Evolutionary conservation across 768 basidiomycete genomes (phyloP), one percentile per base, ranked within the genome.

Genomic region (Tylopilus sp.): DNA sequence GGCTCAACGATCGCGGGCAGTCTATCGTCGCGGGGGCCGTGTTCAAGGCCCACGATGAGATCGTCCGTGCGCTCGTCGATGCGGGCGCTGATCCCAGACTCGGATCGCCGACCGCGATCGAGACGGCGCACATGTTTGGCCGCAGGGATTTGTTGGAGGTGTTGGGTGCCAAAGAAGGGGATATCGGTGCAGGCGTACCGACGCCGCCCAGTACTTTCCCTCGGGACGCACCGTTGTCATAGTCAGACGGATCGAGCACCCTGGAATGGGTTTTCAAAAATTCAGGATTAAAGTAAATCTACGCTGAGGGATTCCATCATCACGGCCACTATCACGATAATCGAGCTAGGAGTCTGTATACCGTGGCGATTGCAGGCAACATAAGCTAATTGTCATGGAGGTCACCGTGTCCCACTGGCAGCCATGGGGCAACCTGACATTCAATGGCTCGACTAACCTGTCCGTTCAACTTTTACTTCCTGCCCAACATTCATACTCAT

Each of bases 1-100:
- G 81, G 12, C 62, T 82, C 46, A 92, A 92, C 66, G 87, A 90
- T 59, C 75, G 78, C 3, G 81, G 80, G 1, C 89, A 91, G 60
- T 83, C 85, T 10, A 82, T 87, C 22, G 71, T 92, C 21, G 85
- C 89, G 8, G 89, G 89, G 3, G 88, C 85, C 0, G 81, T 90
- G 0, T 92, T 89, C 73, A 91, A 91, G 67, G 79, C 74, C 0
- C 75, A 86, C 61, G 78, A 81, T 51, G 83, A 81, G 8, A 74
- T 89, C 42, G 84, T 87, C 1, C 74, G 73, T n/a, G 70, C 73
- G 2, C 76, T 92, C 26, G 65, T 80, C 22, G 59, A 64, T 7
- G 71, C 57, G 2, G 75, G 80, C 5, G 88, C 88, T 1, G 79
- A 90, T 68, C 86, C 88, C 3, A 73, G 83, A 42, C 53, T 74